These are phyloP conservation scores for Stemphylium vesicarium DNA, from an alignment of 2,329 filamentous ascomycete species.

Conservation along the genomic window DNA sequence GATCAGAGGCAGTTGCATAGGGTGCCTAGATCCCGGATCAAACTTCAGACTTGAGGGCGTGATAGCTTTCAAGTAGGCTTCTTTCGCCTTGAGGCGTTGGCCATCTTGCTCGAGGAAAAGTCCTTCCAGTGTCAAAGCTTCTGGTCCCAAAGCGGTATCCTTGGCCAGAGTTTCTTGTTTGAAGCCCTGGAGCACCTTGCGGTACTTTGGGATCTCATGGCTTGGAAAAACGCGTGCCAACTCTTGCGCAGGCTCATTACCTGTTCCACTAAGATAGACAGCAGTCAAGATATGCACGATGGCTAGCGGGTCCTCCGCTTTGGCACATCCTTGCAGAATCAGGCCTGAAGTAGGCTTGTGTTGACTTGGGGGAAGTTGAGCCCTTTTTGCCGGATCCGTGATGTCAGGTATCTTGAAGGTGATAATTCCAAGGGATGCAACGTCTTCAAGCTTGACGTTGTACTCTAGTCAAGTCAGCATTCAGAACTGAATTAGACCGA, in stretches of 20 bases:
- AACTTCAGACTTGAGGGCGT: constrained; percentile 20
- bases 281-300: constrained; percentile 39
- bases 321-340: constrained; percentile 38
- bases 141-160: constrained; percentile 19
- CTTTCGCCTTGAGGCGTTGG: constrained; percentile 25
- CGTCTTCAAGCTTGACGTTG: constrained; percentile 26
- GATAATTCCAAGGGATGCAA: constrained; percentile 35
- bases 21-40: constrained; percentile 21
- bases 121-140: constrained; percentile 40
- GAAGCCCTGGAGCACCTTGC: constrained; percentile 27
- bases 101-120: constrained; percentile 39
- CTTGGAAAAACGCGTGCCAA: constrained; percentile 26
- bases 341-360: constrained; percentile 25
- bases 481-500: not conserved
- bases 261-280: constrained; percentile 25
- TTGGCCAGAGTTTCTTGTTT: constrained; percentile 18
- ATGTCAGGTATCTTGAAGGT: constrained; percentile 35
- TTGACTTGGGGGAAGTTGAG: constrained; percentile 32
- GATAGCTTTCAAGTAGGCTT: constrained; percentile 33
- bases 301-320: constrained; percentile 35
- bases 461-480: constrained; percentile 32
- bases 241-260: constrained; percentile 15
- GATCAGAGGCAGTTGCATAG: constrained; percentile 34
- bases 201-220: constrained; percentile 27
- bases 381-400: constrained; percentile 22